Evolutionary conservation across 129 eudicot species (phyloP).

Genomic region (Pseudognaphalium luteoalbum): DNA sequence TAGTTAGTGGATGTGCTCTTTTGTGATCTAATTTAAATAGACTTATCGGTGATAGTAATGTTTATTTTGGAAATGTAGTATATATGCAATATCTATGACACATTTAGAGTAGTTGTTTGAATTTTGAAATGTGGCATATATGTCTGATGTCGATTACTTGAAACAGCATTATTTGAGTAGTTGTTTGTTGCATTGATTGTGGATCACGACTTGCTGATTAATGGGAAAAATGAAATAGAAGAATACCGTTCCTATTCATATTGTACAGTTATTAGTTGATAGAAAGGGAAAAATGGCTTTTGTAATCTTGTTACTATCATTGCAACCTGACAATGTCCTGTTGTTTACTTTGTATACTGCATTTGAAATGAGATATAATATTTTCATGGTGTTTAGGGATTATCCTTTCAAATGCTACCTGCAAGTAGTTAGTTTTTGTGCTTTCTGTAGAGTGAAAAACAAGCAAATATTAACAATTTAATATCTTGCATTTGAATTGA

Average conservation of each 20-base stretch:
- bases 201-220: background rate
- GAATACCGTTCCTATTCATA: background rate
- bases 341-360: background rate
- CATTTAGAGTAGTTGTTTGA: no score
- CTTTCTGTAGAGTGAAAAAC: background rate
- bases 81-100: no score
- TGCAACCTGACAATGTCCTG: background rate
- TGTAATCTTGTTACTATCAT: background rate
- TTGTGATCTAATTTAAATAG: background rate
- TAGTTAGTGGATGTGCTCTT: background rate
- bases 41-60: background rate
- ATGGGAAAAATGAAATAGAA: background rate
- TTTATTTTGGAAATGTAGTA: slow-evolving; percentile 2
- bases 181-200: slow-evolving; percentile 7
- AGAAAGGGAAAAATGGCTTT: no score
- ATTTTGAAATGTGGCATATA: no score
- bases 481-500: background rate
- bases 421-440: background rate
- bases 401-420: background rate
- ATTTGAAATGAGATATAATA: background rate
- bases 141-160: background rate
- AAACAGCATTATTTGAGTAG: background rate
- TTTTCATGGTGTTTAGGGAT: background rate
- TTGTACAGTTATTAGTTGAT: background rate
- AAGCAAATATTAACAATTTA: background rate